Conservation (phyloP, 352 stramenopile species). For the Phytophthora ramorum region DNA sequence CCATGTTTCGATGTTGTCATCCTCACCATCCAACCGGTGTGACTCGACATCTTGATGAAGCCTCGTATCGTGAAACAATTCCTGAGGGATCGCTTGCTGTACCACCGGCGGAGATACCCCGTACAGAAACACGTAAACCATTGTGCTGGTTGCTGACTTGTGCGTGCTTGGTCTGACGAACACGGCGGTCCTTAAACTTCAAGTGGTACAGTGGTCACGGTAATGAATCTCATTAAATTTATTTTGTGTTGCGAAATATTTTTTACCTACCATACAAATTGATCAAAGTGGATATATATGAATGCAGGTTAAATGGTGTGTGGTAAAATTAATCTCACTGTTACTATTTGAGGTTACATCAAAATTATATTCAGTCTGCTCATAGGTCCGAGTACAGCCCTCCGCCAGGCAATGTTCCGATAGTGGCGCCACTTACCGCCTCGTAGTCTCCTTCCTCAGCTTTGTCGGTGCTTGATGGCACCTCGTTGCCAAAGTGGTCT, state of each 20-base stretch:
- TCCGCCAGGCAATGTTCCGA: neutral
- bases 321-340: neutral
- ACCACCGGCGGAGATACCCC: neutral
- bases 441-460: neutral
- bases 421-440: neutral
- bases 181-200: neutral
- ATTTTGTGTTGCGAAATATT: neutral
- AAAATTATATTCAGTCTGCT: neutral
- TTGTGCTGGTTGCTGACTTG: neutral
- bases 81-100: neutral
- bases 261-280: neutral
- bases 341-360: neutral
- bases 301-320: neutral
- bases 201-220: neutral
- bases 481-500: neutral
- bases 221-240: constrained; percentile 3
- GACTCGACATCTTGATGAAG: neutral
- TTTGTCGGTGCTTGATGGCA: neutral
- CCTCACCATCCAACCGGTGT: neutral
- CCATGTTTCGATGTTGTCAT: too few relatives aligned
- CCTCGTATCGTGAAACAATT: neutral
- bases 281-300: neutral
- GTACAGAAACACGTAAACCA: neutral
- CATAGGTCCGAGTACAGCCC: neutral
- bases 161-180: neutral